Percentiles rank a stretch among this genome's conserved stretches.
phyloP scores from a whole-genome alignment of 2,329 filamentous ascomycete species.

The Juglanconis oblonga region DNA sequence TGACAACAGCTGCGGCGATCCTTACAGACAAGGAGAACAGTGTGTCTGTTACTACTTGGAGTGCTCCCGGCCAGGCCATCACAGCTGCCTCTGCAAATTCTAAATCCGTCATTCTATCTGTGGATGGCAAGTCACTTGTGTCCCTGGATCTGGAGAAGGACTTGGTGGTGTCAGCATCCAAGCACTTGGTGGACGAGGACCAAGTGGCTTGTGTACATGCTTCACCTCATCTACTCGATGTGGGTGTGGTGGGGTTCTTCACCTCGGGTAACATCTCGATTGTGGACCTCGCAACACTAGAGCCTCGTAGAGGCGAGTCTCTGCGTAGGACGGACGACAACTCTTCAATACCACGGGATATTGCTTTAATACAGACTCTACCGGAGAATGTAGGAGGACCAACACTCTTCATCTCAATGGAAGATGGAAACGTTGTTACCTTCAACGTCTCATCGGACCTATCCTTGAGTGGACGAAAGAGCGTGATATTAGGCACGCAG shows the following conservation, averaged over 20 bases:
- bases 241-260: constrained; percentile 86
- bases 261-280: constrained; percentile 76
- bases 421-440: constrained; percentile 86
- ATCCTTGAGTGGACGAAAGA: constrained; percentile 70
- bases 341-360: constrained; percentile 76
- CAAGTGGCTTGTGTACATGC: constrained; percentile 86
- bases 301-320: constrained; percentile 62
- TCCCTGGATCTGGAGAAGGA: constrained; percentile 62
- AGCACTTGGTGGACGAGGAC: constrained; percentile 62
- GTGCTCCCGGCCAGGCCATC: constrained; percentile 54
- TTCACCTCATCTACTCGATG: constrained; percentile 56
- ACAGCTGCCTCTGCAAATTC: constrained; percentile 76
- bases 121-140: constrained; percentile 70
- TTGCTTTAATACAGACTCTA: constrained; percentile 77
- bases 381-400: constrained; percentile 55
- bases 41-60: constrained; percentile 58
- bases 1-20: constrained; percentile 63
- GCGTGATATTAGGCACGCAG: constrained; percentile 79
- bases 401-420: constrained; percentile 84
- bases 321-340: constrained; percentile 61
- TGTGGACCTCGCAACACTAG: constrained; percentile 64
- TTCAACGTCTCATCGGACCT: constrained; percentile 69
- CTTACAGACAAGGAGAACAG: constrained; percentile 61
- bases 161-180: constrained; percentile 55
- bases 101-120: constrained; percentile 67